Evolutionary conservation across 2,329 filamentous ascomycete genomes (phyloP), one percentile per base, ranked within the genome.

Genomic region (Alternaria angustiovoidea): DNA sequence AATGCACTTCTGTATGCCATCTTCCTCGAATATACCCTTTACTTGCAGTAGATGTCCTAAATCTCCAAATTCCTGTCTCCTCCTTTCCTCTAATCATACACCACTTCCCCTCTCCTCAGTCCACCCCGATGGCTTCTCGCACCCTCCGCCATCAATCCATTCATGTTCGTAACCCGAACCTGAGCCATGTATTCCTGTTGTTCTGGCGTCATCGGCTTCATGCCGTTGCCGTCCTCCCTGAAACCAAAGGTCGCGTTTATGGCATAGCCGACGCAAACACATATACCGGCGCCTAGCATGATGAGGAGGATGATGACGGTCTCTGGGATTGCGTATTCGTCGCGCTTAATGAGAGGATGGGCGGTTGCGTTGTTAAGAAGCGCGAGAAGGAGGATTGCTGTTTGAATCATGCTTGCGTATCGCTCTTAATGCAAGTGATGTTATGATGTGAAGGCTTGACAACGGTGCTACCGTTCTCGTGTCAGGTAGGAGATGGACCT

Each of bases 181-280:
- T 67, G 67, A 3, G 66, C 59, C 70, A 72, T 72, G 28, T 72
- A 72, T 14, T 63, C 58, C 18, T 59, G 59, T 41, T 72, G 70
- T n/a, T 62, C 66, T 4, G 20, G 41, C 1, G 54, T 58, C 16
- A 59, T 43, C 0, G 54, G 60, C 51, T 63, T 68, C 46, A 70
- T 43, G 1, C 51, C 54, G 18, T 67, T 65, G 3, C 24, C 47
- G 18, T 61, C 53, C 8, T 32, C 5, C 14, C 28, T 41, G 42
- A 70, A 67, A 9, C 66, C 67, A 43, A 65, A 69, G 14, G 59
- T 57, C 8, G 56, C 54, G 39, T 70, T 62, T 7, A 70, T 36
- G 4, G 70, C 70, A 42, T 61, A 72, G 20, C 63, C 69, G 20
- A 62, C 54, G 60, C 64, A 64, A 39, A 68, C 58, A 7, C 67